These are phyloP conservation scores for Leccinum incarnatum DNA, from an alignment of 768 basidiomycete genomes.

Conservation along the genomic window DNA sequence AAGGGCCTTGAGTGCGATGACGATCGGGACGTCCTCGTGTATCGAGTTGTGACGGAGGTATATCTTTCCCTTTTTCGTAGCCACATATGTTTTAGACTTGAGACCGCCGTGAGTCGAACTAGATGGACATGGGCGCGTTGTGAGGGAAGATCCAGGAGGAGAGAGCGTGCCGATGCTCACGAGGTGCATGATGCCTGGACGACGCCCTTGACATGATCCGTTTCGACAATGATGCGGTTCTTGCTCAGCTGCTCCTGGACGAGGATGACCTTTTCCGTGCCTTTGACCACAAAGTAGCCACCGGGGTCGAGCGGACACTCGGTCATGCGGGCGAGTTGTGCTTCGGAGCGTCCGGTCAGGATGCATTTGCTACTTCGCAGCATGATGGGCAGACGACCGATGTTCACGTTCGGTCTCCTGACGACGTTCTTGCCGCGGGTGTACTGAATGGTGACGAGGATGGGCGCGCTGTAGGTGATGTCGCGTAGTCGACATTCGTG, in stretches of 20 bases:
- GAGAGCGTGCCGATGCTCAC: conserved; percentile 44
- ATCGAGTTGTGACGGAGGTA: conserved; percentile 98
- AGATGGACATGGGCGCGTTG: neutral
- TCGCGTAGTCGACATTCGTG: conserved; percentile 97
- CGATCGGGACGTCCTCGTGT: conserved; percentile 95
- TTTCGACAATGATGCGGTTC: conserved; percentile 98
- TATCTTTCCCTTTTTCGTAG: conserved; percentile 91
- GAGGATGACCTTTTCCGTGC: conserved; percentile 98
- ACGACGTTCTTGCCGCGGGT: conserved; percentile 90
- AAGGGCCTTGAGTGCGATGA: conserved; percentile 92
- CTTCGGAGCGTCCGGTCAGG: conserved; percentile 70
- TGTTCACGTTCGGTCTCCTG: conserved; percentile 74
- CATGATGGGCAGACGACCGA: conserved; percentile 96
- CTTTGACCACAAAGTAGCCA: conserved; percentile 99
- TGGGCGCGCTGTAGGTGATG: conserved; percentile 90
- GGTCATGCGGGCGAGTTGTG: conserved; percentile 87
- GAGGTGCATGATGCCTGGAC: conserved; percentile 97
- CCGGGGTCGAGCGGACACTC: conserved; percentile 99
- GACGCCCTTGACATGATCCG: conserved; percentile 81
- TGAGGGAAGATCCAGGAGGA: conserved; percentile 8
- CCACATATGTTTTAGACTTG: conserved; percentile 97
- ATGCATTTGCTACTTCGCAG: conserved; percentile 93
- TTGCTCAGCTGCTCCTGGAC: conserved; percentile 99
- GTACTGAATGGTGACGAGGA: conserved; percentile 93
- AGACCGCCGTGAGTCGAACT: conserved; percentile 81